A percentile compares a stretch with the other conserved stretches of the same genome.
phyloP scores from a whole-genome alignment of 352 stramenopile genomes.

The Globisporangium echinulatum region DNA sequence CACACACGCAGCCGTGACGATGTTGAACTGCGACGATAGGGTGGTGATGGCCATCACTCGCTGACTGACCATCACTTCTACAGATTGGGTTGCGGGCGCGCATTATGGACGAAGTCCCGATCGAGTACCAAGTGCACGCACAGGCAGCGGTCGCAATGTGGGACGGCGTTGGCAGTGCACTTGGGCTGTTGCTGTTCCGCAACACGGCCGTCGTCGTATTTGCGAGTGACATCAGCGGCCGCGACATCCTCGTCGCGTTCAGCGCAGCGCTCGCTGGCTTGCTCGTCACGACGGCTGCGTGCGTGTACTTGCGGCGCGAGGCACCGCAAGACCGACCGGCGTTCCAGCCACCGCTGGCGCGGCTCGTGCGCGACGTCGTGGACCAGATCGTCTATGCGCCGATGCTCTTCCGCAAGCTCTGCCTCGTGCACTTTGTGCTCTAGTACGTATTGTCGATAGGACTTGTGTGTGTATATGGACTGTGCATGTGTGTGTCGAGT shows the following conservation, averaged over 20 bases:
- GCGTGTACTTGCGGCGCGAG: slow-evolving; percentile 52
- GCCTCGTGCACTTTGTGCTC: slow-evolving; percentile 64
- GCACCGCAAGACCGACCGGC: slow-evolving; percentile 47
- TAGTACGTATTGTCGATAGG: slow-evolving; percentile 23
- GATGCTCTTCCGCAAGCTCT: slow-evolving; percentile 58
- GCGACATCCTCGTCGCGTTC: slow-evolving; percentile 63
- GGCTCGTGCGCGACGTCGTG: slow-evolving; percentile 46
- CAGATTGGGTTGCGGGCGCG: slow-evolving; percentile 63
- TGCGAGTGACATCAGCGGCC: slow-evolving; percentile 55
- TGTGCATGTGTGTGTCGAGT: background rate
- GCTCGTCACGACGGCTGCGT: slow-evolving; percentile 38
- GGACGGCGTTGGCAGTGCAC: slow-evolving; percentile 48
- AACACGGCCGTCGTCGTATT: slow-evolving; percentile 65
- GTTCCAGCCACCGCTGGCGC: slow-evolving; percentile 47
- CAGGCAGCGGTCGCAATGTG: slow-evolving; percentile 65
- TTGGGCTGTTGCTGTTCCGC: slow-evolving; percentile 61
- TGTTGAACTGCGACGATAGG: no score
- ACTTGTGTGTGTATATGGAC: background rate
- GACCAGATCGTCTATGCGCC: slow-evolving; percentile 62
- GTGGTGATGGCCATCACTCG: no score
- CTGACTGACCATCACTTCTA: no score
- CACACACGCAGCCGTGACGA: no score
- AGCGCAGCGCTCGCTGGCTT: slow-evolving; percentile 41
- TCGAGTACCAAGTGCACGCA: slow-evolving; percentile 74
- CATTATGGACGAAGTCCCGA: slow-evolving; percentile 70